Percentiles rank a stretch among this genome's conserved stretches.
Conservation (phyloP, 305 asterid species). For the Fraxinus baroniana region DNA sequence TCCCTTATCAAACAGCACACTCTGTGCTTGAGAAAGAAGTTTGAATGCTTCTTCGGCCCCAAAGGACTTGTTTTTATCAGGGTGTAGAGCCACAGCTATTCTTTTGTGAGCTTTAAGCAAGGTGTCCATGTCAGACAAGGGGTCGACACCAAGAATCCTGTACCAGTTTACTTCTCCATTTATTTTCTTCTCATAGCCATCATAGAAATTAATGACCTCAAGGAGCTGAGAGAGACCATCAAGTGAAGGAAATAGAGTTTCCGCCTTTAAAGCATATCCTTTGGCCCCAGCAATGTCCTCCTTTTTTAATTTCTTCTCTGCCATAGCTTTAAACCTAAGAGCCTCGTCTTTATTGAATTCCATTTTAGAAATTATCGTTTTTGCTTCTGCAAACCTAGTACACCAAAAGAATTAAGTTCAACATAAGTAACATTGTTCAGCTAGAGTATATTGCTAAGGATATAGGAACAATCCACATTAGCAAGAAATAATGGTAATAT, state of each 20-base stretch:
- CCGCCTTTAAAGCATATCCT: slow-evolving; percentile 53
- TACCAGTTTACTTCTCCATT: slow-evolving; percentile 59
- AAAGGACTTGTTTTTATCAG: slow-evolving; percentile 60
- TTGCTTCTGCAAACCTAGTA: slow-evolving; percentile 13
- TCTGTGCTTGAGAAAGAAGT: slow-evolving; percentile 57
- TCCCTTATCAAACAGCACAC: slow-evolving; percentile 48
- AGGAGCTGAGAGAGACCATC: slow-evolving; percentile 61
- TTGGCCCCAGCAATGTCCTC: slow-evolving; percentile 54
- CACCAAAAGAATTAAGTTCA: neutral
- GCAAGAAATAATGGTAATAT: neutral
- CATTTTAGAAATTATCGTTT: slow-evolving; percentile 29
- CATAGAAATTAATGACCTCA: slow-evolving; percentile 39
- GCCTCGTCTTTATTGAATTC: slow-evolving; percentile 60
- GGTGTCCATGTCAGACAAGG: slow-evolving; percentile 38
- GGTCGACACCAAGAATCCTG: slow-evolving; percentile 47
- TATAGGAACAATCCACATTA: neutral
- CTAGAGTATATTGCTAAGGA: neutral
- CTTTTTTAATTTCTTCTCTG: slow-evolving; percentile 49
- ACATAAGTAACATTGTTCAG: slow-evolving; percentile 1
- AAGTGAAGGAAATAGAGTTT: slow-evolving; percentile 49
- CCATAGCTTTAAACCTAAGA: slow-evolving; percentile 47
- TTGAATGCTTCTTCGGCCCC: slow-evolving; percentile 75
- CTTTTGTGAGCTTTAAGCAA: slow-evolving; percentile 40
- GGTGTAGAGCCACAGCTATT: slow-evolving; percentile 60
- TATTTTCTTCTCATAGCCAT: slow-evolving; percentile 43